Conservation (phyloP, 108 stramenopile species). For the Epipyxis sp. region DNA sequence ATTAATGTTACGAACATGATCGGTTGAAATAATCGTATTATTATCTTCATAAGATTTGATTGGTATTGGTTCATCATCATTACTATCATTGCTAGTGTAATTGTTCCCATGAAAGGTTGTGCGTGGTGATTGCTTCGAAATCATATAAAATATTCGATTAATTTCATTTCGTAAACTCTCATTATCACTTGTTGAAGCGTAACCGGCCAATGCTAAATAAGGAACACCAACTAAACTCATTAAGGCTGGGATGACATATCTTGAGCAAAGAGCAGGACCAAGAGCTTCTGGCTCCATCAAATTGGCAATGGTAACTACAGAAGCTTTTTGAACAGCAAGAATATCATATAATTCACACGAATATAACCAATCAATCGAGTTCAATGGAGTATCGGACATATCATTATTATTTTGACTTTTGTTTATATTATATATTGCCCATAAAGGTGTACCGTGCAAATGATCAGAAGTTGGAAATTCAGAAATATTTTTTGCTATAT, state of each 20-base stretch:
- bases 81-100: too few relatives aligned
- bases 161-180: too few relatives aligned
- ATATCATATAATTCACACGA: background rate
- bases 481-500: background rate
- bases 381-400: background rate
- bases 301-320: background rate
- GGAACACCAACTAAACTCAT: constrained; percentile 13
- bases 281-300: background rate
- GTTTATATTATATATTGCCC: too few relatives aligned
- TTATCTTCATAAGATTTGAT: too few relatives aligned
- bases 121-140: too few relatives aligned
- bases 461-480: background rate
- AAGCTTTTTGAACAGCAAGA: constrained; percentile 1
- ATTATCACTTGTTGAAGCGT: background rate
- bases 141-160: too few relatives aligned
- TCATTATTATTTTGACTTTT: too few relatives aligned
- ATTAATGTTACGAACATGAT: too few relatives aligned
- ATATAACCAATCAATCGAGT: background rate
- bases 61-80: too few relatives aligned
- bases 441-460: background rate
- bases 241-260: constrained; percentile 20
- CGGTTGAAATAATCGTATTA: too few relatives aligned
- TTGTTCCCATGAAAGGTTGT: too few relatives aligned
- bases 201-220: background rate
- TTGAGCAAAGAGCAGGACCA: background rate